Percentiles rank a stretch among this genome's conserved stretches.
These are phyloP conservation scores for Trichosporon sp. DNA, from an alignment of 1,284 basidiomycete genomes.

Conservation along the genomic window DNA sequence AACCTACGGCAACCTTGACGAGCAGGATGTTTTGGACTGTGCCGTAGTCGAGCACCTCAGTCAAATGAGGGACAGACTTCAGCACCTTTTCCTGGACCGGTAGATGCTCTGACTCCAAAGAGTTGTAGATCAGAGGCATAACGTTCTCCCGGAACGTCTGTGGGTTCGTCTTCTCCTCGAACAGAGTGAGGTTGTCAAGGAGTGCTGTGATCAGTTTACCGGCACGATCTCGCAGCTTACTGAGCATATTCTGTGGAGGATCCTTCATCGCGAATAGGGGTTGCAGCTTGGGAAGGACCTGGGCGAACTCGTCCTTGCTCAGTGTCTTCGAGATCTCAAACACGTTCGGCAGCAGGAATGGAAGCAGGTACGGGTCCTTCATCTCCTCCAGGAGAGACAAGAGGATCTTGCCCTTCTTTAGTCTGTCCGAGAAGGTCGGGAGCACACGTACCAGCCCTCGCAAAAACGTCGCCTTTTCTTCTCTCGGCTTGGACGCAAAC, in stretches of 20 bases:
- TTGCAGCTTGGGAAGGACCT: constrained; percentile 74
- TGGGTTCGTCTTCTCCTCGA: constrained; percentile 86
- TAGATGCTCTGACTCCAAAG: constrained; percentile 86
- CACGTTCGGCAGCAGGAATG: constrained; percentile 97
- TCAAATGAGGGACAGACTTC: constrained; percentile 75
- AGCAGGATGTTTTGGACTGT: constrained; percentile 81
- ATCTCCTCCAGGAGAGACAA: constrained; percentile 94
- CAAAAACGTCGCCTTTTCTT: constrained; percentile 95
- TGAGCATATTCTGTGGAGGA: constrained; percentile 94
- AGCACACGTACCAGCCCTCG: constrained; percentile 80
- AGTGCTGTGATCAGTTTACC: constrained; percentile 51
- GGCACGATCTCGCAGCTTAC: constrained; percentile 23
- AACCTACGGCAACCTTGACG: constrained; percentile 74
- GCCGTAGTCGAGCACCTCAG: constrained; percentile 88
- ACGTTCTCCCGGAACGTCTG: constrained; percentile 85
- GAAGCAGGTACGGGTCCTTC: constrained; percentile 85
- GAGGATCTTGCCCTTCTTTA: constrained; percentile 84
- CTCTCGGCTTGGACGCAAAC: constrained; percentile 86
- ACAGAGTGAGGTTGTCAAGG: constrained; percentile 78
- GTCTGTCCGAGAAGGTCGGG: constrained; percentile 77
- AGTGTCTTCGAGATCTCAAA: constrained; percentile 80
- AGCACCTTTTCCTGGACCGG: constrained; percentile 86
- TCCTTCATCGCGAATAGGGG: constrained; percentile 88
- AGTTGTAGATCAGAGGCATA: constrained; percentile 88
- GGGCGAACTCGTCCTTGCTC: constrained; percentile 72